Conservation (phyloP, 257 asterid genomes). For the Plantago elongata region DNA sequence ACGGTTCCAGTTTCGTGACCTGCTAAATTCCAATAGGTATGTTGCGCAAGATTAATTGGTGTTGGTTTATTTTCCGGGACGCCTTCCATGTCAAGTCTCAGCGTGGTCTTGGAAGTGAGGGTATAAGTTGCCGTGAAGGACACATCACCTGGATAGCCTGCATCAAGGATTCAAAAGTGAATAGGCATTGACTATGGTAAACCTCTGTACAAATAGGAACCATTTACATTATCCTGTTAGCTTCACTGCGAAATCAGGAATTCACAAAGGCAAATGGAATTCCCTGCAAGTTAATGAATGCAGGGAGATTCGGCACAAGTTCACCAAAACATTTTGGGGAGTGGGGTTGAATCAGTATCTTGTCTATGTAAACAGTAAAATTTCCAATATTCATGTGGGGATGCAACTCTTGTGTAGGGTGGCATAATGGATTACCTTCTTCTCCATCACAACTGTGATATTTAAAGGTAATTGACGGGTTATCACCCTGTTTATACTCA, state of each 20-base stretch:
- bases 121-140: slow-evolving; percentile 67
- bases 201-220: not conserved
- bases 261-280: not conserved
- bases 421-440: slow-evolving; percentile 57
- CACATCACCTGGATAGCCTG: slow-evolving; percentile 96
- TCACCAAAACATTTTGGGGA: too few relatives aligned
- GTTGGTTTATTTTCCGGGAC: slow-evolving; percentile 70
- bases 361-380: not conserved
- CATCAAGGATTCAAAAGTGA: slow-evolving; percentile 10
- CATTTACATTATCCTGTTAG: too few relatives aligned
- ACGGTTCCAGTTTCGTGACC: slow-evolving; percentile 70
- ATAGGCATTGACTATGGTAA: not conserved
- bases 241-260: not conserved
- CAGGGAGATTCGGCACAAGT: not conserved
- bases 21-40: slow-evolving; percentile 92
- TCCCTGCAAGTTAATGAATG: not conserved
- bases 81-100: slow-evolving; percentile 97
- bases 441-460: slow-evolving; percentile 85
- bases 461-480: slow-evolving; percentile 81
- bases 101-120: slow-evolving; percentile 59
- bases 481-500: slow-evolving; percentile 66
- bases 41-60: slow-evolving; percentile 88
- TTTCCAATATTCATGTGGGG: not conserved
- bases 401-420: not conserved
- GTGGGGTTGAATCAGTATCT: too few relatives aligned